A percentile compares a stretch with the other conserved stretches of the same genome.
phyloP scores from a whole-genome alignment of 192 early-diverging fungal species.

The Funneliformis geosporum region DNA sequence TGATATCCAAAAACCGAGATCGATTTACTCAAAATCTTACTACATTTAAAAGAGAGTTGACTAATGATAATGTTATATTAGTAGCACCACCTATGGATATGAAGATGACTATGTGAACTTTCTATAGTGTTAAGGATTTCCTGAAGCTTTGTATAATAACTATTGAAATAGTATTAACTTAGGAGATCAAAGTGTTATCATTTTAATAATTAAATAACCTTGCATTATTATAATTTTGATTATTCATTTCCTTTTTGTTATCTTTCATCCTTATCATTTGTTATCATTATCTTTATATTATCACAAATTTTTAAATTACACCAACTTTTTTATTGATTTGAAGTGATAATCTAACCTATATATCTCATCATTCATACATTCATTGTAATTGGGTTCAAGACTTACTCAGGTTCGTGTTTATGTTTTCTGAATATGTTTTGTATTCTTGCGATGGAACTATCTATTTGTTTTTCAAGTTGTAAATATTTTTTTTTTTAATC shows the following conservation, averaged over 20 bases:
- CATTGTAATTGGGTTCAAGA: background rate
- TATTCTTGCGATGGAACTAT: too few relatives aligned
- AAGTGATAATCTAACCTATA: background rate
- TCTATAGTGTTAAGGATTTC: background rate
- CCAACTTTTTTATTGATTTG: too few relatives aligned
- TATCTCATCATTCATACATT: background rate
- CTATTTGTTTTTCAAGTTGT: too few relatives aligned
- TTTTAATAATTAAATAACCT: background rate
- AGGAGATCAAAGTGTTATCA: background rate
- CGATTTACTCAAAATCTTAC: slow-evolving; percentile 68
- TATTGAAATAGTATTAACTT: background rate
- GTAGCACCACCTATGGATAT: slow-evolving; percentile 23
- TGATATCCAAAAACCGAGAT: slow-evolving; percentile 59
- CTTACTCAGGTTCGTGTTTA: background rate
- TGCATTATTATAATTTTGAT: background rate
- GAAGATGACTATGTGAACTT: slow-evolving; percentile 28
- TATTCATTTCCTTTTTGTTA: too few relatives aligned
- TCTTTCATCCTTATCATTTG: too few relatives aligned
- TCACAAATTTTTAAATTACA: too few relatives aligned
- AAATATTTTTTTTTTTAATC: too few relatives aligned
- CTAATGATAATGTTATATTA: slow-evolving; percentile 17
- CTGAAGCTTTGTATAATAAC: background rate
- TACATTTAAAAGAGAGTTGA: slow-evolving; percentile 51
- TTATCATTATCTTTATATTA: too few relatives aligned
- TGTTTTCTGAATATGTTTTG: background rate